Evolutionary conservation across 2,329 filamentous ascomycete species (phyloP), one percentile per base, ranked within the genome.

Genomic region (Xylaria sp.): DNA sequence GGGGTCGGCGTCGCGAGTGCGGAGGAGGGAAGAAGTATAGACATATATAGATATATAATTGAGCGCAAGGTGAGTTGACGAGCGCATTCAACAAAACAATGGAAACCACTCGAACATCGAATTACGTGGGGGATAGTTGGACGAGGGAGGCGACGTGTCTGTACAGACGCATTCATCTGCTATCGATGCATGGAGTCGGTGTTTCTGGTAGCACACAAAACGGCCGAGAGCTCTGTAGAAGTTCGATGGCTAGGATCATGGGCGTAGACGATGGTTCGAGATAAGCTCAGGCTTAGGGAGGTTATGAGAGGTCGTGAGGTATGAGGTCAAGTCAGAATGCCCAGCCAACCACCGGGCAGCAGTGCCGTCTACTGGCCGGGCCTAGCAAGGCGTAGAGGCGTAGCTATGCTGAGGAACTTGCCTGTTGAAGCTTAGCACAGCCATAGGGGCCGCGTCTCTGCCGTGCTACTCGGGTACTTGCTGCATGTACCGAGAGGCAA

Each of bases 11-110:
- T 65, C 60, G 65, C 54, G 60, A 60, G 63, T 64, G 64, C 58
- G 59, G 42, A 64, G 57, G 67, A 70, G 67, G 68, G 67, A 67
- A 55, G 68, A 66, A 74, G 71, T 70, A 68, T 64, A 66, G 65
- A 67, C 67, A 70, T 71, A 70, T 66, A 69, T 28, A 43, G 17
- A 42, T 53, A 60, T 51, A 54, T 54, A 43, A 45, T 31, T 4
- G 28, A 65, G 65, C 66, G 60, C 60, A 63, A 31, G 43, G 28
- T 35, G 35, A 50, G 37, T 12, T 35, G 52, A 50, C 17, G 19
- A 23, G 58, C 58, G 65, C 60, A 57, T 59, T 50, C 56, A 57
- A 60, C 35, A 54, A 63, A 46, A 50, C 51, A 58, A 53, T 15
- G 28, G 25, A n/a, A 15, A 57, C 55, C 66, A 69, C 51, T 50